Base-by-base conservation (phyloP, 2,329 filamentous ascomycete genomes). In the Cladosporium sp. region DNA sequence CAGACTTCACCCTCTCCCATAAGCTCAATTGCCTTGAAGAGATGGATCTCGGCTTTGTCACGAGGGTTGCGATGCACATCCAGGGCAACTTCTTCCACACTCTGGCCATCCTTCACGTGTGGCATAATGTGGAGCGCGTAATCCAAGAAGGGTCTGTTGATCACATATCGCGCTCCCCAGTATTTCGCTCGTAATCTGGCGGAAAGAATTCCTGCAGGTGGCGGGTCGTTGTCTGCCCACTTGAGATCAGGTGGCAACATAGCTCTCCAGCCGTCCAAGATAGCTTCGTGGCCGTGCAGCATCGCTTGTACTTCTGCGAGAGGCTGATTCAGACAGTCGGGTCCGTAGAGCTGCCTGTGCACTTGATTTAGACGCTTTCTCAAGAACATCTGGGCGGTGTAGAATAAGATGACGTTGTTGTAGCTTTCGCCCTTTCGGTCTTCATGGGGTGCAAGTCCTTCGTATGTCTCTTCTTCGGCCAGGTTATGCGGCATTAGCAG, bases 171-270 rank as follows among this genome's bases (percentile, higher is more conserved):
- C 0, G 92, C 93, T 23, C 95, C 95, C 83, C 94, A 98, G 78
- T 95, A 98, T 77, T 99, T 98, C 16, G 91, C 95, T 50, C 94
- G 89, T 67, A 98, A 83, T 26, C 95, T 87, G 35, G 94, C 94
- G 14, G 87, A 83, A 18, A 97, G 87, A 67, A 98, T 93, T 58
- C 97, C 88, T 0, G 74, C 77, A 0, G 93, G 86, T 1, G 92
- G 92, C 5, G 84, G 83, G 64, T 96, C 91, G 1, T 83, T 78
- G 67, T 92, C 90, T 2, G 84, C 75, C 82, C 90, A 91, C 64
- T 79, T 78, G 85, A 94, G 73, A 3, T 73, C 66, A 1, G 76
- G 69, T 0, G 84, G 83, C 5, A 88, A 78, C 14, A 80, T 78
- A n/a, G 71, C 71, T 60, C 85, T 80, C 85, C 86, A 88, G n/a